Conservation (phyloP, 345 rosid genomes). For the Linum usitatissimum region DNA sequence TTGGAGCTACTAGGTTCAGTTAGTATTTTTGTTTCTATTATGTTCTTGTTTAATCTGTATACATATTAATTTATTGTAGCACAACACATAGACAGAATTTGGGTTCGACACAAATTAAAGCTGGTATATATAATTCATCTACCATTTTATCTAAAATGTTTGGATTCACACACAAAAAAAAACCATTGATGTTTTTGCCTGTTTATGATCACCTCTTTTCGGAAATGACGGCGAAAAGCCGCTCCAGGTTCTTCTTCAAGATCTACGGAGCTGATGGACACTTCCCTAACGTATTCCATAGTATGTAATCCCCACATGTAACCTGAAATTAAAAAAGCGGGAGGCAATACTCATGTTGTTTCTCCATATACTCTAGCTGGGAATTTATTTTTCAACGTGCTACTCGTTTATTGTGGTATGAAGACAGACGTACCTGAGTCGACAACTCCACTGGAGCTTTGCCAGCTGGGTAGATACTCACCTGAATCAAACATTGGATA, state of each 20-base stretch:
- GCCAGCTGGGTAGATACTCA: slow-evolving; percentile 74
- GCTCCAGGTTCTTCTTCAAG: background rate
- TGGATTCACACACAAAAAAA: too few relatives aligned
- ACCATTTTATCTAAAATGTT: too few relatives aligned
- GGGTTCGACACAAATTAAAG: too few relatives aligned
- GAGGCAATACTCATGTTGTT: background rate
- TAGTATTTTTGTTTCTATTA: too few relatives aligned
- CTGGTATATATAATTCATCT: too few relatives aligned
- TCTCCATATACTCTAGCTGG: background rate
- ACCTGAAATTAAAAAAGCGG: slow-evolving; percentile 33
- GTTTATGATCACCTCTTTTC: too few relatives aligned
- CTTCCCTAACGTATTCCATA: slow-evolving; percentile 92
- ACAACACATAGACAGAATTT: too few relatives aligned
- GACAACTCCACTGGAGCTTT: slow-evolving; percentile 77
- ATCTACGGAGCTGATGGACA: slow-evolving; percentile 36
- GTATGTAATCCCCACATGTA: slow-evolving; percentile 70
- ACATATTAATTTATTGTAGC: too few relatives aligned
- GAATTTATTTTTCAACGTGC: background rate
- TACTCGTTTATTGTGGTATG: background rate
- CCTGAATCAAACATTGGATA: slow-evolving; percentile 25
- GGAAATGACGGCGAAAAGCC: too few relatives aligned
- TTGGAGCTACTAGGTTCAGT: too few relatives aligned
- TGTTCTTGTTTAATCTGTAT: too few relatives aligned
- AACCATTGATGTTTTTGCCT: too few relatives aligned
- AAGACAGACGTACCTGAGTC: slow-evolving; percentile 47